phyloP scores from a whole-genome alignment of 164 flowering plant genomes.

The Liriodendron chinense region DNA sequence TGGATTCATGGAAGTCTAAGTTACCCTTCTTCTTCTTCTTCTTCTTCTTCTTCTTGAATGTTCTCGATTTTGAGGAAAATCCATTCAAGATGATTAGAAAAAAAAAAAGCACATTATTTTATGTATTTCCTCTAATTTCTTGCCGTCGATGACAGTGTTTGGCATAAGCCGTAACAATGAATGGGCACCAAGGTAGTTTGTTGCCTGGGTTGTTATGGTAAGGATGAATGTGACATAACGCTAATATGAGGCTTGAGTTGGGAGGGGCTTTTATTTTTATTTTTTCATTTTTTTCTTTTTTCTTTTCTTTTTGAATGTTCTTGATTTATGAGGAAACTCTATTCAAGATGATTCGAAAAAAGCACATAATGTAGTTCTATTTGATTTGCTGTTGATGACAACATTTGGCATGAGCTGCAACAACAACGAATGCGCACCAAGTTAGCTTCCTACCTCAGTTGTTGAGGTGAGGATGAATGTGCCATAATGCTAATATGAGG shows the following conservation, averaged over 20 bases:
- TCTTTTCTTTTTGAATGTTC: not conserved
- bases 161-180: conserved; percentile 27
- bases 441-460: conserved; percentile 26
- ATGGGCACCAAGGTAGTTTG: conserved; percentile 30
- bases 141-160: conserved; percentile 19
- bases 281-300: not conserved
- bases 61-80: too few species aligned
- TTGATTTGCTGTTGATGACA: conserved; percentile 20
- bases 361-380: not conserved
- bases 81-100: too few species aligned
- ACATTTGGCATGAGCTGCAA: conserved; percentile 20
- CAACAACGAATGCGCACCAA: conserved; percentile 34
- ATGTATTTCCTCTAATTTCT: not conserved
- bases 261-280: not conserved
- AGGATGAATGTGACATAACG: conserved; percentile 40
- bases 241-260: conserved; percentile 30
- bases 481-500: conserved; percentile 45
- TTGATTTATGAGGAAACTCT: too few species aligned
- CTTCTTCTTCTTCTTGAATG: too few species aligned
- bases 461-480: conserved; percentile 30
- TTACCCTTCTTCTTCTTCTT: too few species aligned
- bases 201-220: conserved; percentile 28
- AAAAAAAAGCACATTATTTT: not conserved
- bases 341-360: too few species aligned
- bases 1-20: too few species aligned